These are phyloP conservation scores for Auxenochlorella pyrenoidosa DNA, from an alignment of 139 green algal genomes.

Conservation along the genomic window DNA sequence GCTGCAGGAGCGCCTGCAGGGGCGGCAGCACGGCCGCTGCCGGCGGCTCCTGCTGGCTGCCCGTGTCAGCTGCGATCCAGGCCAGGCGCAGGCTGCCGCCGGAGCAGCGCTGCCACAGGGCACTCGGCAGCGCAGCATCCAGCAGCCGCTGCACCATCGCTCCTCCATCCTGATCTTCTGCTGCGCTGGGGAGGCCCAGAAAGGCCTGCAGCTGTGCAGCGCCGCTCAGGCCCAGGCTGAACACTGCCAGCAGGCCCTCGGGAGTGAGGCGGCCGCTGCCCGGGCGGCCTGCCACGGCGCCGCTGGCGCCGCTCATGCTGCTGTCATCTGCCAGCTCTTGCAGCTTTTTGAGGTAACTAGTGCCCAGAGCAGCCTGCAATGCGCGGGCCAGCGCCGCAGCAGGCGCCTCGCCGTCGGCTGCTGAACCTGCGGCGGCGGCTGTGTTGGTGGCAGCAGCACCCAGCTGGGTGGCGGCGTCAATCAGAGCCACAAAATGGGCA, in stretches of 20 bases:
- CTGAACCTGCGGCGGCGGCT: neutral
- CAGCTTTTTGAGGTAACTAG: constrained; percentile 16
- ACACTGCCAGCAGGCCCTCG: constrained; percentile 1
- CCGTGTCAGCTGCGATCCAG: neutral
- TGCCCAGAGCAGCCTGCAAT: neutral
- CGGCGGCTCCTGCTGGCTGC: neutral
- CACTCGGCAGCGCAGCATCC: neutral
- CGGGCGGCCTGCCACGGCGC: too few relatives aligned
- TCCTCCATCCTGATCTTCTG: neutral
- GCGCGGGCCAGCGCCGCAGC: neutral
- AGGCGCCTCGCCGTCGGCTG: neutral
- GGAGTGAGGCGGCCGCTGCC: neutral
- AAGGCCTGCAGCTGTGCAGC: neutral
- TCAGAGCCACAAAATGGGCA: neutral
- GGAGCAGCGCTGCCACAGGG: constrained; percentile 18
- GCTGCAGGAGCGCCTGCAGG: constrained; percentile 10
- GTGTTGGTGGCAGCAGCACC: too few relatives aligned
- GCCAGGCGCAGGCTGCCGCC: constrained; percentile 1
- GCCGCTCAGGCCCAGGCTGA: neutral
- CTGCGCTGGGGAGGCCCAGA: neutral
- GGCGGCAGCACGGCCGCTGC: neutral
- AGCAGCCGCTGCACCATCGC: neutral
- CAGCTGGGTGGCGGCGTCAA: neutral
- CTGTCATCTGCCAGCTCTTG: constrained; percentile 20
- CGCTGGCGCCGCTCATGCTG: constrained; percentile 9